Base-by-base conservation (phyloP, 176 grass and related monocot genomes). In the Urochloa ruziziensis region DNA sequence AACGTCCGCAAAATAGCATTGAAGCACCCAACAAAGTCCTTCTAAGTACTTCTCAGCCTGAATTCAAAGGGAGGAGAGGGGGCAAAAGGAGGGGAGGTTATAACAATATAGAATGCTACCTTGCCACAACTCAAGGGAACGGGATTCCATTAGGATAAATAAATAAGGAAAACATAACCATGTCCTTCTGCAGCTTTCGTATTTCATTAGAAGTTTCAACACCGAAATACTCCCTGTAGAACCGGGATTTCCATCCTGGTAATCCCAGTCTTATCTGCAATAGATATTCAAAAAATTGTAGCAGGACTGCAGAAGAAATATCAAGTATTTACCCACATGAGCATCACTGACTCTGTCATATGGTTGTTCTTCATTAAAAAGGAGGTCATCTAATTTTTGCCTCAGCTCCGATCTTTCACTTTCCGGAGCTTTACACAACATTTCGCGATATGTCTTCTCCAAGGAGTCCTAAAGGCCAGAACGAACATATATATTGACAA, bases 11-110 rank as follows among this genome's bases (percentile, higher is more conserved):
- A 89, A 94, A 68, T 94, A 91, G 79, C 89, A 91, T 10, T 56
- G 57, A 9, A 94, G 74, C 71, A 91, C 74, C 89, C 89, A 94
- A 72, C 92, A 89, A 64, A 94, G 54, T 28, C 92, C 89, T 89
- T 94, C 87, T 37, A 88, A 57, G 34, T 94, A 94, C 29, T 88
- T 94, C 4, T 85, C 56, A 25, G 66, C 84, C 92, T 92, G 73
- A 48, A 79, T 84, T 66, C 49, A 80, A 72, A 72, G 10, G 5
- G 3, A 53, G 36, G 61, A 37, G 33, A 66, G 18, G 4, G 7
- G 3, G 9, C 10, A 10, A 66, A 37, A 4, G 63, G 63, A 37
- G 33, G 34, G 18, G 1, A 37, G 8, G 37, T 52, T 23, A 84
- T 52, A 52, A 49, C 48, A 69, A 56, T 19, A 40, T 15, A 71